Evolutionary conservation across 352 stramenopile species (phyloP).

Genomic region (Phytopythium sindhum): DNA sequence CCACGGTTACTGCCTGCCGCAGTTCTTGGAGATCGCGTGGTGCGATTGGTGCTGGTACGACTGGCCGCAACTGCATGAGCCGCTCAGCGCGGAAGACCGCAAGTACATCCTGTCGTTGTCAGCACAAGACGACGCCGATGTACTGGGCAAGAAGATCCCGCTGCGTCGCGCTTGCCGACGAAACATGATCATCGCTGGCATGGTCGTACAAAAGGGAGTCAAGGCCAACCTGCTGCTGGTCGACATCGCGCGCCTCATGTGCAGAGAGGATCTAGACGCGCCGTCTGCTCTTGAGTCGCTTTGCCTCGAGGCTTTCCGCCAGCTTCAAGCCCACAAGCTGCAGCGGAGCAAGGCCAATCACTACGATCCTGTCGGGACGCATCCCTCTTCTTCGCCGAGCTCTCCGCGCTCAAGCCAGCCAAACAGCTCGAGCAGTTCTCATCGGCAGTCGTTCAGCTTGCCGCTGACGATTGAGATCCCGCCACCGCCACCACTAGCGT

Average conservation of each 20-base stretch:
- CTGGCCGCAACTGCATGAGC: conserved; percentile 90
- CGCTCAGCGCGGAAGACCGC: conserved; percentile 54
- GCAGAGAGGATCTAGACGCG: conserved; percentile 75
- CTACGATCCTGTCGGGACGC: conserved; percentile 2
- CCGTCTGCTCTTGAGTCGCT: conserved; percentile 62
- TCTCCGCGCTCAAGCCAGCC: background rate
- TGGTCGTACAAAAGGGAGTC: conserved; percentile 76
- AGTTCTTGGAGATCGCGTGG: conserved; percentile 95
- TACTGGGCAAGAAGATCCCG: conserved; percentile 64
- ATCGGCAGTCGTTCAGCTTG: conserved; percentile 2
- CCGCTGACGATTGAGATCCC: conserved; percentile 49
- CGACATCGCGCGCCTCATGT: conserved; percentile 83
- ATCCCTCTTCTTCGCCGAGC: conserved; percentile 7
- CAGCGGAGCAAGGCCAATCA: conserved; percentile 24
- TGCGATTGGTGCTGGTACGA: conserved; percentile 99
- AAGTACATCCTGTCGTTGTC: conserved; percentile 64
- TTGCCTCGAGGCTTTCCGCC: conserved; percentile 66
- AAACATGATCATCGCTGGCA: conserved; percentile 81
- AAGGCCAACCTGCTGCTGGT: conserved; percentile 57
- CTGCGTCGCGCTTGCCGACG: conserved; percentile 65
- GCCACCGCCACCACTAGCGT: conserved; percentile 8
- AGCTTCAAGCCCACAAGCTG: conserved; percentile 38
- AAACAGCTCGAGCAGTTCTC: background rate
- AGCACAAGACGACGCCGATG: conserved; percentile 50
- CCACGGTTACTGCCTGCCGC: conserved; percentile 97